phyloP scores from a whole-genome alignment of 176 grass and related monocot genomes.

The Oryza meridionalis region DNA sequence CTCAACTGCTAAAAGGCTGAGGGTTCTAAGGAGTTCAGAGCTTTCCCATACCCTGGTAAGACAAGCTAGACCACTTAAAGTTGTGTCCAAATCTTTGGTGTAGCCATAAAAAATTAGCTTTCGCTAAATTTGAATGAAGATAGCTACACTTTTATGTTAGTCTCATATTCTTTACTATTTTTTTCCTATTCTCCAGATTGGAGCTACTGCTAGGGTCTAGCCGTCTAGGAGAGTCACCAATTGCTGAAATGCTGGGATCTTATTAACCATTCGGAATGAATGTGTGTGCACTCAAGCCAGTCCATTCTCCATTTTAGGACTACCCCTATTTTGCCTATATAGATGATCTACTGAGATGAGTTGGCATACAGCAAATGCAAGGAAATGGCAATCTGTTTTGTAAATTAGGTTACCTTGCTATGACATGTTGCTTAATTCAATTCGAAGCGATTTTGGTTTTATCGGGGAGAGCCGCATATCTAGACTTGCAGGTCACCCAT shows the following conservation, averaged over 20 bases:
- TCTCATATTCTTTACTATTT: neutral
- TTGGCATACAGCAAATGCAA: conserved; percentile 41
- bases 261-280: conserved; percentile 37
- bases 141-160: neutral
- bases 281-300: conserved; percentile 25
- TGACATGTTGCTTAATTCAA: conserved; percentile 18
- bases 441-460: conserved; percentile 15
- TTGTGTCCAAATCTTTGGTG: conserved; percentile 19
- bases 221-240: conserved; percentile 16
- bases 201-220: conserved; percentile 19
- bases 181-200: conserved; percentile 39
- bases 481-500: conserved; percentile 3
- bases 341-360: conserved; percentile 46
- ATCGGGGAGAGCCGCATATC: neutral
- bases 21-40: conserved; percentile 89
- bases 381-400: conserved; percentile 50
- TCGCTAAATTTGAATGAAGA: conserved; percentile 1
- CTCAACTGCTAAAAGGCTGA: conserved; percentile 75
- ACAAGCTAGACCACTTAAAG: conserved; percentile 16
- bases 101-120: neutral
- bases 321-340: conserved; percentile 34
- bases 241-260: conserved; percentile 25
- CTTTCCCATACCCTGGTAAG: conserved; percentile 61
- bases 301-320: neutral
- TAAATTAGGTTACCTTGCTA: conserved; percentile 60